A percentile compares a stretch with the other conserved stretches of the same genome.
Evolutionary conservation across 495 filamentous ascomycete species (phyloP).

Genomic region (Amniculicola lignicola): DNA sequence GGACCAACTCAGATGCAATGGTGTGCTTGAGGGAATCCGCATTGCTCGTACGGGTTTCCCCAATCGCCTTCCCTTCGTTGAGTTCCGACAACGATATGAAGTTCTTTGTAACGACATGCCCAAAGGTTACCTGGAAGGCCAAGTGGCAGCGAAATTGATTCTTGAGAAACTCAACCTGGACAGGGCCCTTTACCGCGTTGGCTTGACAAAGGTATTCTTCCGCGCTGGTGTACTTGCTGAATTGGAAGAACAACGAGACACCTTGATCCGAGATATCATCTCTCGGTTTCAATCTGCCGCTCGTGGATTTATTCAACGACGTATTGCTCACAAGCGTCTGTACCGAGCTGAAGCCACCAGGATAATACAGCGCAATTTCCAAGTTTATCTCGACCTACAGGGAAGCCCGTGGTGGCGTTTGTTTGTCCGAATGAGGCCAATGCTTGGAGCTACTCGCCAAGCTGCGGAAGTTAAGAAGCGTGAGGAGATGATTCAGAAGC

Average conservation of each 20-base stretch:
- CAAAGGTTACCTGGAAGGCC: slow-evolving; percentile 86
- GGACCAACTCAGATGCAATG: slow-evolving; percentile 95
- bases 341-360: slow-evolving; percentile 92
- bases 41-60: slow-evolving; percentile 99
- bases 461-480: slow-evolving; percentile 88
- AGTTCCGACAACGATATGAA: slow-evolving; percentile 95
- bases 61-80: slow-evolving; percentile 84
- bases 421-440: slow-evolving; percentile 91
- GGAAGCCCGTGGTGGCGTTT: slow-evolving; percentile 96
- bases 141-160: slow-evolving; percentile 79
- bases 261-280: slow-evolving; percentile 88
- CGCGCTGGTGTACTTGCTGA: slow-evolving; percentile 93
- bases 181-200: slow-evolving; percentile 81
- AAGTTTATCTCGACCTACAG: slow-evolving; percentile 81
- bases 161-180: slow-evolving; percentile 86
- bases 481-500: slow-evolving; percentile 84
- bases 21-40: slow-evolving; percentile 95
- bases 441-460: slow-evolving; percentile 85
- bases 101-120: slow-evolving; percentile 90
- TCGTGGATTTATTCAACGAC: slow-evolving; percentile 81
- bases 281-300: slow-evolving; percentile 89
- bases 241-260: slow-evolving; percentile 89
- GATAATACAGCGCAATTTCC: slow-evolving; percentile 92
- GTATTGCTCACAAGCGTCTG: slow-evolving; percentile 83
- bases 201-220: slow-evolving; percentile 97